These are phyloP conservation scores for Mycocentrospora acerina DNA, from an alignment of 2,329 filamentous ascomycete species.

Conservation along the genomic window DNA sequence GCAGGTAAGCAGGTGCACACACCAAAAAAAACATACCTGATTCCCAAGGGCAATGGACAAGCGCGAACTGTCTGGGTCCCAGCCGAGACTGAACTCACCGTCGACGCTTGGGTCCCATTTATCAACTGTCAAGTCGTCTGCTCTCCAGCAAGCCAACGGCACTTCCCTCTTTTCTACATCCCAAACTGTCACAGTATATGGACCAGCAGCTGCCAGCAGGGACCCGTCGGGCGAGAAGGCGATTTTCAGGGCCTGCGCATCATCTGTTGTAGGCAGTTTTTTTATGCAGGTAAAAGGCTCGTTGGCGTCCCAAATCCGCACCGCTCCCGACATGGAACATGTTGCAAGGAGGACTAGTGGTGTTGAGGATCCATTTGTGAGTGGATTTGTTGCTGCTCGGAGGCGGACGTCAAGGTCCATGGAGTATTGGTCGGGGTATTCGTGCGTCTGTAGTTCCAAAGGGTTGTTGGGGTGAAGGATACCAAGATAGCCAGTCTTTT, in stretches of 20 bases:
- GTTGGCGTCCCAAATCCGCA: constrained; percentile 45
- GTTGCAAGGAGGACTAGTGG: constrained; percentile 41
- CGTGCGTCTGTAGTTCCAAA: constrained; percentile 33
- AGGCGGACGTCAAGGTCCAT: constrained; percentile 47
- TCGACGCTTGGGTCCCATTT: constrained; percentile 37
- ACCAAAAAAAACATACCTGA: constrained; percentile 27
- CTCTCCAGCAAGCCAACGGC: constrained; percentile 39
- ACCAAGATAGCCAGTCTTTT: constrained; percentile 32
- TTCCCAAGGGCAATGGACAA: constrained; percentile 42
- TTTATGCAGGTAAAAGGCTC: constrained; percentile 37
- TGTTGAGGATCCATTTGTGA: constrained; percentile 20
- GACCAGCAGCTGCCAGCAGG: constrained; percentile 47
- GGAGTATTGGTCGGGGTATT: constrained; percentile 38
- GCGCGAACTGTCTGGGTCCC: constrained; percentile 42
- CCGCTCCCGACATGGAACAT: constrained; percentile 43
- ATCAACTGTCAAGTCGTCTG: constrained; percentile 24
- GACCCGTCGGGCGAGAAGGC: constrained; percentile 48
- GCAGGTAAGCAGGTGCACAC: not conserved
- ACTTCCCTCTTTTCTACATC: constrained; percentile 36
- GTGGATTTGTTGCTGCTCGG: constrained; percentile 12
- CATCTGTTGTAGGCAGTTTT: constrained; percentile 30
- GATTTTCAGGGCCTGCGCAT: constrained; percentile 43
- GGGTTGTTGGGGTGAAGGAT: constrained; percentile 38
- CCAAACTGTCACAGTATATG: constrained; percentile 50
- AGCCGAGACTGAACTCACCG: constrained; percentile 40